These are phyloP conservation scores for Aspergillus avenaceus DNA, from an alignment of 495 filamentous ascomycete genomes.

Conservation along the genomic window DNA sequence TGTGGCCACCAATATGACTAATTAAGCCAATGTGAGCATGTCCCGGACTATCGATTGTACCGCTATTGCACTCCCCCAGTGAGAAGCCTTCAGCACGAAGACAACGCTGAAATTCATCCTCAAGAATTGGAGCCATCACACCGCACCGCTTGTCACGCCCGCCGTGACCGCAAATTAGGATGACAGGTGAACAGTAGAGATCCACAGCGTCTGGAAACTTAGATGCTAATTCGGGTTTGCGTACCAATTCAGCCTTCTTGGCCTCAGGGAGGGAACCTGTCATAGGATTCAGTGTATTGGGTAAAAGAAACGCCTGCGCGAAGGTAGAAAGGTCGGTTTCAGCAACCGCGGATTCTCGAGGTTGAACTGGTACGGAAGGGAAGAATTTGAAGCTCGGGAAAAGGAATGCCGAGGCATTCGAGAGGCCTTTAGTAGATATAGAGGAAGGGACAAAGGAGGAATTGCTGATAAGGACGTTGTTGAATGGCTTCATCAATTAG, in stretches of 20 bases:
- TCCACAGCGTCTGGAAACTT: slow-evolving; percentile 43
- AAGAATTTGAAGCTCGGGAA: slow-evolving; percentile 78
- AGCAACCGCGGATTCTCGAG: slow-evolving; percentile 4
- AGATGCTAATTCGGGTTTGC: slow-evolving; percentile 24
- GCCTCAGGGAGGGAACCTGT: slow-evolving; percentile 47
- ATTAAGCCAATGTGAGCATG: slow-evolving; percentile 65
- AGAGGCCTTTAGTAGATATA: slow-evolving; percentile 27
- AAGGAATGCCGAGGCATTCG: slow-evolving; percentile 61
- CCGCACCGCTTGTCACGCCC: slow-evolving; percentile 79
- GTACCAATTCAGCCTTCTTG: slow-evolving; percentile 26
- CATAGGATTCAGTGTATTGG: slow-evolving; percentile 53
- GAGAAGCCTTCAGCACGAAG: slow-evolving; percentile 34
- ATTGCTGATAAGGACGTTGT: slow-evolving; percentile 71
- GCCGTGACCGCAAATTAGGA: slow-evolving; percentile 83
- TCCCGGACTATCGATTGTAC: slow-evolving; percentile 21
- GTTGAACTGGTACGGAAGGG: slow-evolving; percentile 53
- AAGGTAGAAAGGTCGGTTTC: slow-evolving; percentile 28
- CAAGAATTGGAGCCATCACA: slow-evolving; percentile 67
- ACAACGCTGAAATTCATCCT: slow-evolving; percentile 59
- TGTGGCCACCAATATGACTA: slow-evolving; percentile 89
- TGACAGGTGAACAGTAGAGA: slow-evolving; percentile 59
- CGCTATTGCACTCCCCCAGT: slow-evolving; percentile 9
- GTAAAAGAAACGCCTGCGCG: slow-evolving; percentile 42
- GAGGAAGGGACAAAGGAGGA: slow-evolving; percentile 55
- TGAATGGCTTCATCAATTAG: slow-evolving; percentile 59